Conservation (phyloP, 257 asterid species). For the Solanum clarkiae region DNA sequence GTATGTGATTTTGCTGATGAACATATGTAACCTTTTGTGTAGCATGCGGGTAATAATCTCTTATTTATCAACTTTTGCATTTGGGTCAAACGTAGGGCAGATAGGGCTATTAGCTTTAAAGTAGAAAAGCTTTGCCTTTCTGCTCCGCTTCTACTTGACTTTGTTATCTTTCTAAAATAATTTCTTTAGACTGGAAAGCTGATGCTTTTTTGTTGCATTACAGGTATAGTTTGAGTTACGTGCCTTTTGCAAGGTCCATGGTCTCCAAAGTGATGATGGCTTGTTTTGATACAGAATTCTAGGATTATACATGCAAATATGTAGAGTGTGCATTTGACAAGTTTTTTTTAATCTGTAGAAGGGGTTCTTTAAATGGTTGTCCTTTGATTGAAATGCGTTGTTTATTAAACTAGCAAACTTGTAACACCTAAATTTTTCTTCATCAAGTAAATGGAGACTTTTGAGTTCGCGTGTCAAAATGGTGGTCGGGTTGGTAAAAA, state of each 20-base stretch:
- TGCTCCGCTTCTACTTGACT: neutral
- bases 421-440: neutral
- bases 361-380: neutral
- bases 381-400: neutral
- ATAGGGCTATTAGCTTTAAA: neutral
- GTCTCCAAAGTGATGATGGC: conserved; percentile 74
- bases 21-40: neutral
- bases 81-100: neutral
- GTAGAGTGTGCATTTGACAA: neutral
- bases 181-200: neutral
- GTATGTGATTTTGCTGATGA: neutral
- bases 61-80: neutral
- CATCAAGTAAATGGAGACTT: neutral
- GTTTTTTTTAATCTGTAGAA: neutral
- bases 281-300: conserved; percentile 95
- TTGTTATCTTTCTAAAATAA: neutral
- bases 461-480: neutral
- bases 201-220: conserved; percentile 1
- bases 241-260: conserved; percentile 96
- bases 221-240: conserved; percentile 98
- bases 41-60: neutral
- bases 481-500: neutral
- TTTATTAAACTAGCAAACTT: neutral
- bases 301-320: conserved; percentile 10
- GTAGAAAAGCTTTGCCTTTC: neutral